Evolutionary conservation across 139 green algal species (phyloP).

Genomic region (Picochlorum sp.): DNA sequence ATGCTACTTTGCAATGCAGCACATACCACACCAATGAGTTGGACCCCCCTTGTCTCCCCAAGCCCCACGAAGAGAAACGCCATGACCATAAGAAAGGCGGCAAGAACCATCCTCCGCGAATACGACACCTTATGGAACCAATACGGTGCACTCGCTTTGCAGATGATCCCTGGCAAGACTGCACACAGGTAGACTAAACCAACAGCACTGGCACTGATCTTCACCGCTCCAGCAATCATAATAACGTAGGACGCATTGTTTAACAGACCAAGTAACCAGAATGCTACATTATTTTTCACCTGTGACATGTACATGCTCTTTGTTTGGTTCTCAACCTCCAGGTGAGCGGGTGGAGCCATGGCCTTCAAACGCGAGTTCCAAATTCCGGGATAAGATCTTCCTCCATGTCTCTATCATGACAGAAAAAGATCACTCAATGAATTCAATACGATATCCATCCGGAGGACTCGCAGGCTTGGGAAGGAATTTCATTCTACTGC

Average conservation of each 20-base stretch:
- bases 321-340: too few species aligned
- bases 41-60: constrained; percentile 8
- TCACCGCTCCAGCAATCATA: constrained; percentile 53
- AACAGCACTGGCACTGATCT: constrained; percentile 41
- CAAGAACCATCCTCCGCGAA: constrained; percentile 15
- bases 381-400: too few species aligned
- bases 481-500: too few species aligned
- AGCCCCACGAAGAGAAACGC: constrained; percentile 39
- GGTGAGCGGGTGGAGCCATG: too few species aligned
- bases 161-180: constrained; percentile 37
- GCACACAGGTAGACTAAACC: constrained; percentile 53
- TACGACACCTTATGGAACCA: constrained; percentile 50
- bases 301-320: too few species aligned
- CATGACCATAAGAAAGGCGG: constrained; percentile 34
- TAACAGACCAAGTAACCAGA: constrained; percentile 40
- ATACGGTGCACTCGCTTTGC: constrained; percentile 39
- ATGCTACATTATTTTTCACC: constrained; percentile 4
- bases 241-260: constrained; percentile 59
- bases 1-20: constrained; percentile 44
- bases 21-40: constrained; percentile 48
- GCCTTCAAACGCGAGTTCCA: too few species aligned
- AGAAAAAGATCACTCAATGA: too few species aligned
- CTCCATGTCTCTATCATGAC: too few species aligned
- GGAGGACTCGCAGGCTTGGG: too few species aligned
- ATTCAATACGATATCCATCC: too few species aligned